Evolutionary conservation across 306 rosid genomes (phyloP), one percentile per base, ranked within the genome.

Genomic region (Potentilla sterilis): DNA sequence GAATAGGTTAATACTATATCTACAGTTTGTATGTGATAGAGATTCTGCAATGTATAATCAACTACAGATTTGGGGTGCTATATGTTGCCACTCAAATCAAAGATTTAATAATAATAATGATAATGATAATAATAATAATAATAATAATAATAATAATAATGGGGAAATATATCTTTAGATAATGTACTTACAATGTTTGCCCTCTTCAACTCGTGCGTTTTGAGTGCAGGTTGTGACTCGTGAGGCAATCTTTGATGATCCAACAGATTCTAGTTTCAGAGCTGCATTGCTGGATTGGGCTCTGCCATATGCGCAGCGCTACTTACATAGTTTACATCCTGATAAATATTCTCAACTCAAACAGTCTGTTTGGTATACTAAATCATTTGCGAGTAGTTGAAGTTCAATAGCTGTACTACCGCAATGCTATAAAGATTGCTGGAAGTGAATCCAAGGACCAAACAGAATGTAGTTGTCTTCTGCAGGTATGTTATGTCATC

Each of bases 261-360:
- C 46, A 71, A 83, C 81, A 79, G 91, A 92, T 83, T 73, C 75
- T 76, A 79, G 87, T 82, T 77, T 74, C 48, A 88, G 85, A 83
- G 82, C 81, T 52, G 85, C 93, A 75, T 81, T 92, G 83, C 67
- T 94, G 76, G 88, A 90, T 81, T 92, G 96, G 97, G 84, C 77
- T 84, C 90, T 94, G 78, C 97, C 98, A 70, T 92, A 83, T 75
- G 92, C 92, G 28, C 98, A 94, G 88, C 98, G 98, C 83, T 94
- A 92, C 80, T 51, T 94, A 67, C 62, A 52, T 74, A 75, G 86
- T 69, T 62, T 75, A 70, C 96, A 92, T 54, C 61, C 80, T 11
- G 89, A 86, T 68, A 87, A 69, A 87, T 92, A 88, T 74, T 54
- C 74, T 66, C 80, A 88, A 79, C 92, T 94, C 70, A 90, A 90